Percentiles rank a stretch among this genome's conserved stretches.
phyloP scores from a whole-genome alignment of 805 yeast genomes.

The Hanseniaspora mollemarum region DNA sequence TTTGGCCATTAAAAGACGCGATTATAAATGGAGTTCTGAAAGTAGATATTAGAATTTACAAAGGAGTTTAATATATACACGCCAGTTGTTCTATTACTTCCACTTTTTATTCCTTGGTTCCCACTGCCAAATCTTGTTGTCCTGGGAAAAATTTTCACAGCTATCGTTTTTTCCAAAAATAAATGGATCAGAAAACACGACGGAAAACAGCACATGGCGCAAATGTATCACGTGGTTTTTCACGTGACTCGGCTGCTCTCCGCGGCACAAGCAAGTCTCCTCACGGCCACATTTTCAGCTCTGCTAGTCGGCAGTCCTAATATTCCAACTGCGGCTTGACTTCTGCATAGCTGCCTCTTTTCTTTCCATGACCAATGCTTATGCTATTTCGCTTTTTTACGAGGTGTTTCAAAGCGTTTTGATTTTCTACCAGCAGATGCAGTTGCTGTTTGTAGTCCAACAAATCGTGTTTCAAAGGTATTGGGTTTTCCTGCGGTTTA shows the following conservation, averaged over 20 bases:
- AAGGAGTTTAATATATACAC: too few relatives aligned
- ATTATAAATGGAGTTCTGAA: background rate
- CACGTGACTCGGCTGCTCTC: too few relatives aligned
- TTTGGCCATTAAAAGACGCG: conserved; percentile 10
- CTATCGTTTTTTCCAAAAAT: background rate
- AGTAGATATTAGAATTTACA: too few relatives aligned
- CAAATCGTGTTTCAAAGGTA: background rate
- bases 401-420: too few relatives aligned
- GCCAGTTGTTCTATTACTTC: background rate
- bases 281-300: too few relatives aligned
- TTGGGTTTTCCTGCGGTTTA: background rate
- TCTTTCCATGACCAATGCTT: too few relatives aligned
- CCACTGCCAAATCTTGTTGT: too few relatives aligned
- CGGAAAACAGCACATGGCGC: too few relatives aligned
- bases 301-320: background rate
- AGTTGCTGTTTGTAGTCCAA: conserved; percentile 1
- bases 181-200: background rate
- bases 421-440: background rate
- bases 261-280: too few relatives aligned
- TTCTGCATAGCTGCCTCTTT: too few relatives aligned
- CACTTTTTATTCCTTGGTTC: background rate
- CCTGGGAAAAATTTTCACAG: too few relatives aligned
- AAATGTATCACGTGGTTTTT: background rate
- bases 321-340: background rate
- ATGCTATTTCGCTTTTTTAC: too few relatives aligned